A percentile compares a stretch with the other conserved stretches of the same genome.
Conservation (phyloP, 106 monocot species). For the Acanthochlamys bracteata region DNA sequence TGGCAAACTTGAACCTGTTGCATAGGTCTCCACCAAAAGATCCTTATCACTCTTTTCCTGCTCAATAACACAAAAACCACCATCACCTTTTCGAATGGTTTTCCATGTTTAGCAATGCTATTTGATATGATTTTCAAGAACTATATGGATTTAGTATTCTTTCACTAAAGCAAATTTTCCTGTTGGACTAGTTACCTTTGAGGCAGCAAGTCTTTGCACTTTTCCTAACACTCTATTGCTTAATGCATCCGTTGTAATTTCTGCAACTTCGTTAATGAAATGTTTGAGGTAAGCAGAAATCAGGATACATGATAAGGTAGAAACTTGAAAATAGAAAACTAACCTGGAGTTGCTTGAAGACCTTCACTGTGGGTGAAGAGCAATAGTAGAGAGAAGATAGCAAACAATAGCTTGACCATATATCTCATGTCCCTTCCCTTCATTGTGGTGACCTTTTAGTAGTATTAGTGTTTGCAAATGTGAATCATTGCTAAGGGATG, state of each 20-base stretch:
- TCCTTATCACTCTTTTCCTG: slow-evolving; percentile 1
- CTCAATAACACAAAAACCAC: no score
- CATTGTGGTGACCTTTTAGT: no score
- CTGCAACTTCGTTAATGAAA: not conserved
- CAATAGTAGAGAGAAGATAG: slow-evolving; percentile 11
- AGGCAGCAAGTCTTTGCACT: no score
- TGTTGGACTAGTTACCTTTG: not conserved
- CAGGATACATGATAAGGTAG: not conserved
- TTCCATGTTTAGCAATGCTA: not conserved
- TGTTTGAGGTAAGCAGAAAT: not conserved
- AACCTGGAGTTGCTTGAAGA: slow-evolving; percentile 8
- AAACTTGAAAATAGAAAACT: not conserved
- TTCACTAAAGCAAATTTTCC: not conserved
- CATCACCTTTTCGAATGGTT: not conserved
- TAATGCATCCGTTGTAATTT: not conserved
- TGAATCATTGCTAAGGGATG: not conserved
- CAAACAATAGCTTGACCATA: not conserved
- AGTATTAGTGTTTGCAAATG: no score
- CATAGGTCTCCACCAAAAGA: not conserved
- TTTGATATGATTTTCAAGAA: not conserved
- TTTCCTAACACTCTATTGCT: no score
- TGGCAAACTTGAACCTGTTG: slow-evolving; percentile 65
- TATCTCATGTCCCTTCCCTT: no score
- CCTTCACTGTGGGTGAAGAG: not conserved
- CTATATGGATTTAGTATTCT: not conserved